Conservation (phyloP, 495 filamentous ascomycete species). For the Penicillium chermesinum region DNA sequence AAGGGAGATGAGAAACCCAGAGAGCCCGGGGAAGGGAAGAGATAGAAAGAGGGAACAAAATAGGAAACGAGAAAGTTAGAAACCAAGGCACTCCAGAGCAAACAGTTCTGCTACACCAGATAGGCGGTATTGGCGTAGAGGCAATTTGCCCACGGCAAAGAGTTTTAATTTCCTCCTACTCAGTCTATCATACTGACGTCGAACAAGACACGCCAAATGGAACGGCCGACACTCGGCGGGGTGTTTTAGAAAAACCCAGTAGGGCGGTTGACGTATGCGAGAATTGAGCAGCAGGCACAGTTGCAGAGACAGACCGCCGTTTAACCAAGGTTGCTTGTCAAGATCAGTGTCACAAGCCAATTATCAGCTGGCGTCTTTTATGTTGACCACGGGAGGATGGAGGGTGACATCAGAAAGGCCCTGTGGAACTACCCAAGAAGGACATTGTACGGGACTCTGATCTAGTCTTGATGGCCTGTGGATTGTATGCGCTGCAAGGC, state of each 20-base stretch:
- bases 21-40: background rate
- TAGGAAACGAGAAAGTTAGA: too few relatives aligned
- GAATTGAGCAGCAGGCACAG: conserved; percentile 25
- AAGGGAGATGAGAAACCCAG: background rate
- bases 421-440: conserved; percentile 9
- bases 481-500: too few relatives aligned
- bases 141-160: too few relatives aligned
- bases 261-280: conserved; percentile 26
- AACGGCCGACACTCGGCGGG: background rate
- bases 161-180: too few relatives aligned
- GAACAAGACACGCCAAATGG: conserved; percentile 3
- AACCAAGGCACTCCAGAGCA: too few relatives aligned
- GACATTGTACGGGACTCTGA: conserved; percentile 10
- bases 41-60: background rate
- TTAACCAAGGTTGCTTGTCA: conserved; percentile 1
- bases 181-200: conserved; percentile 37
- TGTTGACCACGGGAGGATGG: conserved; percentile 1
- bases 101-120: too few relatives aligned
- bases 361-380: background rate
- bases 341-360: conserved; percentile 1
- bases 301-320: conserved; percentile 11
- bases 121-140: too few relatives aligned
- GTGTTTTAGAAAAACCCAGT: too few relatives aligned
- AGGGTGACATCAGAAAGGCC: conserved; percentile 9
- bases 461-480: too few relatives aligned